Base-by-base conservation (phyloP, 23 red algal species). In the Agarophyton chilense region DNA sequence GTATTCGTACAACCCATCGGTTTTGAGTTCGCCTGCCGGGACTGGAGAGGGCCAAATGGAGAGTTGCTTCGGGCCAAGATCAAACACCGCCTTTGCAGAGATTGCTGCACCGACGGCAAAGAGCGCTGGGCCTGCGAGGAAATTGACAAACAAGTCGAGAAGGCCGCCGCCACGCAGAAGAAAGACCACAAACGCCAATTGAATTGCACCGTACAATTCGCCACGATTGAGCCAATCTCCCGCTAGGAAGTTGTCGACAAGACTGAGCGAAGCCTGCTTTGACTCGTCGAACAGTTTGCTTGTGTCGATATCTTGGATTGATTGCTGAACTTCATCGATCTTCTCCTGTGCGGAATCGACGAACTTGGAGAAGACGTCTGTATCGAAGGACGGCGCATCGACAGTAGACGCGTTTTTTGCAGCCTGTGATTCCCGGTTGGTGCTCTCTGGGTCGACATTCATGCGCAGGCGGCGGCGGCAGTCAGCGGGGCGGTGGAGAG, bases 151-250 rank as follows among this genome's bases (percentile, higher is more conserved):
- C 40, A 71, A 2, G 78, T 99, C 97, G 1, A 96, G 58, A 4
- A 47, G 31, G 21, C 88, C 90, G 3, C 85, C 93, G 19, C 79
- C 83, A 16, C 90, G 81, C 28, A 99, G 52, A 6, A 99, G 71
- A 31, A 99, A 43, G 11, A 96, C 28, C 18, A 93, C 82, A 52
- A 99, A 90, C 24, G 57, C 86, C 5, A 99, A 29, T 63, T 99
- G 97, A 22, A 96, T 55, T 1, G 67, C 89, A 29, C 91, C 93
- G 76, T 96, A 99, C 41, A 93, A 36, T 54, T 99, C 97, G 16
- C 97, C 97, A 17, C 97, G 93, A 70, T 95, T 92, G 36, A 99
- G 72, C 88, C 93, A 94, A 47, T 99, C 97, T 33, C 97, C 97
- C 33, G 97, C 89, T 21, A 95, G 26, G 40, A 95, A 81, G 83